Evolutionary conservation across 2,329 filamentous ascomycete genomes (phyloP), one percentile per base, ranked within the genome.

Genomic region (Penicillium sp.): DNA sequence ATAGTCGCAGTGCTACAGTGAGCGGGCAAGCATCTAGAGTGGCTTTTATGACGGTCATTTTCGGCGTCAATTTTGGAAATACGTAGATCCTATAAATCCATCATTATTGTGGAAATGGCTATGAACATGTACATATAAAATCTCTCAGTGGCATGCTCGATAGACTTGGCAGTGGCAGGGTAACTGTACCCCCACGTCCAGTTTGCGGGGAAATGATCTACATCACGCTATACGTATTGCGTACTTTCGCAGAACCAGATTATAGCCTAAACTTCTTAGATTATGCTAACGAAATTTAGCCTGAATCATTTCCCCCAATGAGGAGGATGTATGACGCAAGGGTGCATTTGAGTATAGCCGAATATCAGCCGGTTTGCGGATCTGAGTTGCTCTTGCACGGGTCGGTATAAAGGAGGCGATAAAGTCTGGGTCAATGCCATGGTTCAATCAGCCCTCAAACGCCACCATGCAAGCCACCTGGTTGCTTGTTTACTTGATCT

Each of bases 401-500:
- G 12, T 14, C 6, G 12, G 4, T 29, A 47, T 40, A 40, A 40
- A 40, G 9, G 29, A 11, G 9, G 11, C 4, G 14, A 47, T 22
- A 15, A 47, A n/a, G 18, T 14, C 6, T 4, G 8, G 23, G 26
- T 29, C 33, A 18, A 18, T 27, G n/a, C 11, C 12, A 31, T 11
- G 33, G 18, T 40, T 22, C 18, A n/a, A 18, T 37, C 33, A 8
- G 33, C 33, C n/a, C 15, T 18, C 37, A 40, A 40, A 22, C 37
- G 37, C 37, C 37, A 40, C 37, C 18, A 40, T 45, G 22, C 26
- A 47, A 47, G 26, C n/a, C 18, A 31, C 23, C 6, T 29, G 26
- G 43, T 18, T 25, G 27, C 58, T 20, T 18, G 55, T 14, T 51
- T 63, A 22, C 25, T 62, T 46, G 44, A 49, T 26, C 20, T 33